These are phyloP conservation scores for Haplographium delicatum DNA, from an alignment of 495 filamentous ascomycete species.

Conservation along the genomic window DNA sequence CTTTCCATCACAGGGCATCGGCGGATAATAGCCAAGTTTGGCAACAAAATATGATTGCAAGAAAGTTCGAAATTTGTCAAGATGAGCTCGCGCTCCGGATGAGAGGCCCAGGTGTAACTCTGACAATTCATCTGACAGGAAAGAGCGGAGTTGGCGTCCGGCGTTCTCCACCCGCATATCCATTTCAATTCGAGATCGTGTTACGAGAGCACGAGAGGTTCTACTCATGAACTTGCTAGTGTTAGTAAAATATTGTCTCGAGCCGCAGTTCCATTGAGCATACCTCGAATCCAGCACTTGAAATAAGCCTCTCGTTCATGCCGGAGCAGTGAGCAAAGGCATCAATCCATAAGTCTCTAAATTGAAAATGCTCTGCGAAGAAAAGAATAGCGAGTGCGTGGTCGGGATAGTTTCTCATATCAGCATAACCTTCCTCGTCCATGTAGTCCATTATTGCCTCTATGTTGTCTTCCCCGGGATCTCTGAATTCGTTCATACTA, in stretches of 20 bases:
- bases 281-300: conserved; percentile 51
- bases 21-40: conserved; percentile 62
- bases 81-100: conserved; percentile 47
- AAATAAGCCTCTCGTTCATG: conserved; percentile 52
- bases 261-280: conserved; percentile 2
- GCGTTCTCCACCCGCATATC: conserved; percentile 48
- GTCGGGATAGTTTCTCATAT: conserved; percentile 52
- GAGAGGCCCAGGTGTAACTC: conserved; percentile 48
- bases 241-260: conserved; percentile 1
- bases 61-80: conserved; percentile 59
- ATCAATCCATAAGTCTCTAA: conserved; percentile 53
- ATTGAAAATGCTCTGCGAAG: conserved; percentile 54
- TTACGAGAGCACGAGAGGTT: conserved; percentile 53
- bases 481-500: conserved; percentile 49
- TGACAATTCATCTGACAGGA: conserved; percentile 57
- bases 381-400: conserved; percentile 55
- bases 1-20: conserved; percentile 29
- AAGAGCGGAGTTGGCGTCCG: conserved; percentile 43
- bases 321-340: conserved; percentile 64
- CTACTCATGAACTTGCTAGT: conserved; percentile 43
- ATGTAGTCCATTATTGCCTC: conserved; percentile 46
- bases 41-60: conserved; percentile 53
- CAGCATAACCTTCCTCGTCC: conserved; percentile 54
- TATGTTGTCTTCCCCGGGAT: conserved; percentile 42
- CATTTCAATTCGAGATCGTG: conserved; percentile 56